Evolutionary conservation across 1,284 basidiomycete species (phyloP), one percentile per base, ranked within the genome.

Genomic region (Chondrostereum purpureum): DNA sequence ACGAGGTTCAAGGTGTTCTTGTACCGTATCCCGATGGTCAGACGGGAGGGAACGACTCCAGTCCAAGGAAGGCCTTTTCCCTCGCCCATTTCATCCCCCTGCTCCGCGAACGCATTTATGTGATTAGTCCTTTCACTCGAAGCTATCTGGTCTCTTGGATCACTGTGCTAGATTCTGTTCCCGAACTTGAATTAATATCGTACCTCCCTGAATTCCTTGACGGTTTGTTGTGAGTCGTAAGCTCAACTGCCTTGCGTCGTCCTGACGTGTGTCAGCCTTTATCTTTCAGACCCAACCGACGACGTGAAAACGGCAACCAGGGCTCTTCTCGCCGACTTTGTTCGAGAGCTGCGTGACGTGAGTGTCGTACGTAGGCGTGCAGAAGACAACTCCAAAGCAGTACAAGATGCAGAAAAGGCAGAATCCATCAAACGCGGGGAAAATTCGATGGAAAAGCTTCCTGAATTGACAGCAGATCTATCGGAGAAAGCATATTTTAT

Each of bases 141-240:
- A 97, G 90, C 63, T 99, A 95, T 62, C 78, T 99, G 21, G 91
- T 97, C 35, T 89, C 90, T 6, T 99, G 96, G 96, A 89, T 99
- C 51, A 91, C 83, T 39, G 90, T 97, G 1, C 77, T 99, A 33
- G 93, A 98, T 60, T 96, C 93, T 4, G 91, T 99, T 1, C 96
- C 96, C 1, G 94, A 99, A 60, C 72, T 99, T 42, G 94, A 99
- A 62, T 76, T 99, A 17, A 88, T 99, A 42, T 84, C 88, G 21
- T 96, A 91, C 66, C 78, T 99, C 13, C 95, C 96, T 0, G 85
- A 95, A 55, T 96, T 99, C 62, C 67, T 99, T 34, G 93, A 97
- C 53, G 94, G 92, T 2, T 75, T 99, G 36, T 60, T 97, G 91
- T 93, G 53, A 70, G 88, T 76, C 20, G n/a, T n/a, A n/a, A n/a